A percentile compares a stretch with the other conserved stretches of the same genome.
phyloP scores from a whole-genome alignment of 495 filamentous ascomycete genomes.

The Hamigera avellanea region DNA sequence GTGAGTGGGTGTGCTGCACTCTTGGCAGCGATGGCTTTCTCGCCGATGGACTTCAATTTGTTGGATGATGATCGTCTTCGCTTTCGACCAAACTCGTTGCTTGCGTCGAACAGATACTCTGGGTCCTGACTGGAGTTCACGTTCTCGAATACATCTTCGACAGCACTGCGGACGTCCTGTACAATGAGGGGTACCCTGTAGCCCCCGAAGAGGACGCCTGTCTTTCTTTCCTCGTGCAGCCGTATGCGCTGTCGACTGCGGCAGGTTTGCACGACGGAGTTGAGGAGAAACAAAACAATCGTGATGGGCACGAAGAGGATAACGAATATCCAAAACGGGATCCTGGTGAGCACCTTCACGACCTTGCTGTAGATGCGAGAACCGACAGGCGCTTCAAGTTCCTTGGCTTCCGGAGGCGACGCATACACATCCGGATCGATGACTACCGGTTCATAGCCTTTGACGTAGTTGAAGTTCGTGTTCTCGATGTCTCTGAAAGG shows the following conservation, averaged over 20 bases:
- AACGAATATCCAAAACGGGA: slow-evolving; percentile 53
- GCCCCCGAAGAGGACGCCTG: slow-evolving; percentile 46
- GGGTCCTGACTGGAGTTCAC: slow-evolving; percentile 49
- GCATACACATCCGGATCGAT: slow-evolving; percentile 57
- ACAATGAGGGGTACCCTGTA: slow-evolving; percentile 72
- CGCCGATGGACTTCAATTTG: not conserved
- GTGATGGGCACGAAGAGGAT: slow-evolving; percentile 57
- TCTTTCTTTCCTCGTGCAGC: slow-evolving; percentile 61
- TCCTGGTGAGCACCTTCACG: slow-evolving; percentile 17
- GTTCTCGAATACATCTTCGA: slow-evolving; percentile 65
- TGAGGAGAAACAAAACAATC: slow-evolving; percentile 57
- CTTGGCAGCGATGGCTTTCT: not conserved
- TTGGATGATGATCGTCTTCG: not conserved
- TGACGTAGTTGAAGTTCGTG: slow-evolving; percentile 57
- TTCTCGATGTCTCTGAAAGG: slow-evolving; percentile 56
- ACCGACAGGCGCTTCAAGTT: slow-evolving; percentile 17
- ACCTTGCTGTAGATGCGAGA: slow-evolving; percentile 15
- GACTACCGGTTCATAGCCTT: slow-evolving; percentile 65
- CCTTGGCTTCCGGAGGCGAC: slow-evolving; percentile 24
- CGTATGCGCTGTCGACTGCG: slow-evolving; percentile 61
- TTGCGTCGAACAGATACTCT: slow-evolving; percentile 46
- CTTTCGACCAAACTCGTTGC: slow-evolving; percentile 11
- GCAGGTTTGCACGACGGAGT: slow-evolving; percentile 61
- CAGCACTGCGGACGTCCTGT: slow-evolving; percentile 54
- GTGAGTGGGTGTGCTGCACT: not conserved